Conservation (phyloP, 257 asterid species). For the Plantago ovata region DNA sequence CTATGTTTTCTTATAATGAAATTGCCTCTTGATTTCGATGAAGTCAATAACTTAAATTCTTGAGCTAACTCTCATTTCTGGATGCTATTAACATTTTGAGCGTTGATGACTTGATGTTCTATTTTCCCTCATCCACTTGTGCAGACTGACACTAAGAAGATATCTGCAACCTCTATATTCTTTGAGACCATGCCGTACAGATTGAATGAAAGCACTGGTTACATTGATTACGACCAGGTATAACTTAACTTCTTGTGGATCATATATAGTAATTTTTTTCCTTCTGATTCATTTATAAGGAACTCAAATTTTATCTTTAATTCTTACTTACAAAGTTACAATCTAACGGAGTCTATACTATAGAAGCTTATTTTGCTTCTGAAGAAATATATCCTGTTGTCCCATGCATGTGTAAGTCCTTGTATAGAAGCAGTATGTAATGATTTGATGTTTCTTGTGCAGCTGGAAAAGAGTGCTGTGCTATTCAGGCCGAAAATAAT, state of each 20-base stretch:
- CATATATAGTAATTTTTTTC: neutral
- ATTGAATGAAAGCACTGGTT: constrained; percentile 90
- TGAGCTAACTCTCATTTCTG: too few species aligned
- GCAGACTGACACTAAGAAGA: constrained; percentile 98
- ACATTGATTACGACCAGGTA: constrained; percentile 92
- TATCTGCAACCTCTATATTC: constrained; percentile 96
- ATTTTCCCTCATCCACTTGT: constrained; percentile 1
- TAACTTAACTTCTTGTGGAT: neutral
- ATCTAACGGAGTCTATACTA: too few species aligned
- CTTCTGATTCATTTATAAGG: neutral
- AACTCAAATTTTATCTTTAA: neutral
- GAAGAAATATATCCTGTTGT: neutral
- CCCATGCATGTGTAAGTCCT: neutral
- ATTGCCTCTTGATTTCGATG: too few species aligned
- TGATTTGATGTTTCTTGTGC: constrained; percentile 26
- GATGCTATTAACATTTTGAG: constrained; percentile 1
- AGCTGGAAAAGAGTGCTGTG: constrained; percentile 92
- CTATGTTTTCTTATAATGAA: neutral
- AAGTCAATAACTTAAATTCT: too few species aligned
- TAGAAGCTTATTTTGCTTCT: too few species aligned
- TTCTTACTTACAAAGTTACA: neutral
- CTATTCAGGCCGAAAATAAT: constrained; percentile 90
- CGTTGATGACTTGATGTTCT: constrained; percentile 9
- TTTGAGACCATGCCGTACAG: constrained; percentile 99
- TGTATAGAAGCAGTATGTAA: neutral